These are phyloP conservation scores for Huntiella bhutanensis DNA, from an alignment of 2,329 filamentous ascomycete species.

Conservation along the genomic window DNA sequence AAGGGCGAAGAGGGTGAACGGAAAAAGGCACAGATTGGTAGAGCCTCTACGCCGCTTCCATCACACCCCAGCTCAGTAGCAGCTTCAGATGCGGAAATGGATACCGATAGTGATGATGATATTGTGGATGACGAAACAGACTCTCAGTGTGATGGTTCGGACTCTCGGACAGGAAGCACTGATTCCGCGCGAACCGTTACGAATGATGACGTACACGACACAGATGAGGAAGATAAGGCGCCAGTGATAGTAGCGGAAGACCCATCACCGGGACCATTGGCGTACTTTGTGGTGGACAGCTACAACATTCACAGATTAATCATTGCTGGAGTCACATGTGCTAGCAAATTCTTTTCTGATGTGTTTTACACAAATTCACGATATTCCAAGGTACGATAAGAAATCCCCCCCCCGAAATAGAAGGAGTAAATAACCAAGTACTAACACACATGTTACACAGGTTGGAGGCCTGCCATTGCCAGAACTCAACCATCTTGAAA, in stretches of 20 bases:
- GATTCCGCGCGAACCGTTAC: not conserved
- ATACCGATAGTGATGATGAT: constrained; percentile 6
- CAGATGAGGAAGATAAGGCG: not conserved
- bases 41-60: no score
- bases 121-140: constrained; percentile 6
- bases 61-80: not conserved
- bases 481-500: constrained; percentile 87
- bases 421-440: not conserved
- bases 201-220: constrained; percentile 17
- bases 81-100: not conserved
- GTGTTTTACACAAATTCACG: constrained; percentile 98
- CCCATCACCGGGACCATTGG: constrained; percentile 16
- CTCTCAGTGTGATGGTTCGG: not conserved
- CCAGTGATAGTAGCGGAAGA: not conserved
- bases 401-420: not conserved
- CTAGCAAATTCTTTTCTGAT: constrained; percentile 98
- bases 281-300: constrained; percentile 85
- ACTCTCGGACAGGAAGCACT: not conserved
- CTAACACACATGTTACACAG: constrained; percentile 27
- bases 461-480: constrained; percentile 82
- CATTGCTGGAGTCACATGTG: constrained; percentile 91
- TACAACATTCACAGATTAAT: constrained; percentile 96
- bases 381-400: constrained; percentile 74
- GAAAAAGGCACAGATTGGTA: not conserved
- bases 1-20: not conserved